Conservation (phyloP, 2,329 filamentous ascomycete genomes). For the Cladophialophora exuberans region DNA sequence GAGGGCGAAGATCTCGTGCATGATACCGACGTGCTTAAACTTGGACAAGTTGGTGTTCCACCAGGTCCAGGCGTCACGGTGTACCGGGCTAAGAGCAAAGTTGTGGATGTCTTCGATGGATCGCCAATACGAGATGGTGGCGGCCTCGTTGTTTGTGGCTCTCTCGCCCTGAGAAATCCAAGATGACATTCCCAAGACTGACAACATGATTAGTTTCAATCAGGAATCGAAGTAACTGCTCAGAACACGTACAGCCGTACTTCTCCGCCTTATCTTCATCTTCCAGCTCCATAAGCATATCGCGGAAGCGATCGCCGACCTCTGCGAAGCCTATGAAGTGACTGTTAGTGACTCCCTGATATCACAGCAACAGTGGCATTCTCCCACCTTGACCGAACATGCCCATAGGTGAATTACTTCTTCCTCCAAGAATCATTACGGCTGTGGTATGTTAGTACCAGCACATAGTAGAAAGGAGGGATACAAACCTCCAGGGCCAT, state of each 20-base stretch:
- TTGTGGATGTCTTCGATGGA: conserved; percentile 53
- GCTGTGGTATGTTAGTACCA: conserved; percentile 20
- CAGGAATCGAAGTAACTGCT: neutral
- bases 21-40: conserved; percentile 52
- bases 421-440: conserved; percentile 44
- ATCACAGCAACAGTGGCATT: neutral
- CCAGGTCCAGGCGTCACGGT: conserved; percentile 57
- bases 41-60: conserved; percentile 45
- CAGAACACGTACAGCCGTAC: conserved; percentile 43
- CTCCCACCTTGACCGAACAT: conserved; percentile 40
- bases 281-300: conserved; percentile 36
- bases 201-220: neutral
- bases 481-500: conserved; percentile 33
- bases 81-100: conserved; percentile 56
- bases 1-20: conserved; percentile 58
- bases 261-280: conserved; percentile 42
- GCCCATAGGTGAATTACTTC: conserved; percentile 44
- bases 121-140: conserved; percentile 57
- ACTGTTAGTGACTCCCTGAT: neutral
- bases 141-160: conserved; percentile 44
- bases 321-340: conserved; percentile 15
- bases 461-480: neutral
- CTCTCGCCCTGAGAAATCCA: conserved; percentile 46
- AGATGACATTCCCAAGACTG: conserved; percentile 47
- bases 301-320: conserved; percentile 37